Base-by-base conservation (phyloP, 129 eudicot species). In the Ambrosia artemisiifolia region DNA sequence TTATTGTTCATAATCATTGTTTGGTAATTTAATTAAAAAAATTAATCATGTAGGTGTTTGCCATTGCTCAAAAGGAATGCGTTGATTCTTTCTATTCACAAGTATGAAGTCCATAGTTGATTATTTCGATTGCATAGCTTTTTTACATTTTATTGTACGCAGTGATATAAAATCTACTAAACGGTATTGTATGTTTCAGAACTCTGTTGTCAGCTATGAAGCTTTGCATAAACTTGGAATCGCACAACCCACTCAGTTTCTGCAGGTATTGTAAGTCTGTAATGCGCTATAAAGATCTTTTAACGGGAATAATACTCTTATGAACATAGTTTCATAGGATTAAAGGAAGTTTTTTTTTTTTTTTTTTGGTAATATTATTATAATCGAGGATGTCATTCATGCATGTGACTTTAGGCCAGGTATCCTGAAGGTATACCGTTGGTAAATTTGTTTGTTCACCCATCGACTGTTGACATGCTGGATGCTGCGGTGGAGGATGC, bases 401-500 rank as follows among this genome's bases (percentile, higher is more conserved):
- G 74, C 43, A 30, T 75, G 72, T 76, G 76, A 70, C 53, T 78
- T 33, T 80, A 95, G 97, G 83, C 99, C 83, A 90, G 99, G 75
- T 95, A 88, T 81, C 89, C 97, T 69, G 97, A 86, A 63, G 99
- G 99, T 72, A 86, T 90, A 71, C 83, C 99, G 53, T 85, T 95
- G 78, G 91, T 72, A 62, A 84, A 80, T 64, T 57, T 83, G 62
- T 95, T 95, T 75, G 91, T 83, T 75, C 99, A 90, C 71, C 89
- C 94, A 17, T 95, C 99, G 11, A 84, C 88, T 71, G 77, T 88
- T 81, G 99, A 95, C 69, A 88, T 95, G 94, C 71, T 95, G 82
- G 96, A 95, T 88, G 89, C 99, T 70, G 81, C 99, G 1, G 86
- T 81, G 17, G 99, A 95, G 79, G 99, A 95, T 83, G 94, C 91